Conservation (phyloP, 345 rosid genomes). For the Gossypium turneri region DNA sequence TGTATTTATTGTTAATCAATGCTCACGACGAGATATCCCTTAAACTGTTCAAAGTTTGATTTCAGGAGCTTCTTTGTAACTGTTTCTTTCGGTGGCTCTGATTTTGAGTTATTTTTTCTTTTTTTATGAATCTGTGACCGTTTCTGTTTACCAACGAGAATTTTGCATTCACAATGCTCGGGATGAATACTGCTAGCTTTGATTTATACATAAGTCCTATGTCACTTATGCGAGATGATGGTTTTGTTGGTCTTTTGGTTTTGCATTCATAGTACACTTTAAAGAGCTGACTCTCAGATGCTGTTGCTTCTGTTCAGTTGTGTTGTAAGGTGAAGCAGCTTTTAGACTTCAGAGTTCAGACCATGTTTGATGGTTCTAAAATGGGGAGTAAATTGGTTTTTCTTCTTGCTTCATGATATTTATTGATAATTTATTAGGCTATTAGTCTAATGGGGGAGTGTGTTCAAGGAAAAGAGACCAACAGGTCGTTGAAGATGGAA, state of each 20-base stretch:
- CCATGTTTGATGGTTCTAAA: constrained; percentile 8
- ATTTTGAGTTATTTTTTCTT: neutral
- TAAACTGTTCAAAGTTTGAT: neutral
- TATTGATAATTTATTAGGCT: neutral
- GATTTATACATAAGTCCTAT: neutral
- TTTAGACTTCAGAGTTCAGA: constrained; percentile 1
- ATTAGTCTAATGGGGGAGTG: constrained; percentile 24
- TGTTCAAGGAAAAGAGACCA: constrained; percentile 30
- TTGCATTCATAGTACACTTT: neutral
- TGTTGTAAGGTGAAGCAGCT: neutral
- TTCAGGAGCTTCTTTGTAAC: neutral
- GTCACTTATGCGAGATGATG: neutral
- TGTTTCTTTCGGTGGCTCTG: neutral
- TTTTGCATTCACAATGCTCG: neutral
- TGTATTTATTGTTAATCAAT: neutral
- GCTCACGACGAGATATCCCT: neutral
- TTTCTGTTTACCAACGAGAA: neutral
- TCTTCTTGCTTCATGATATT: constrained; percentile 7
- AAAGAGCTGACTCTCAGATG: neutral
- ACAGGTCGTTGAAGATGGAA: constrained; percentile 22
- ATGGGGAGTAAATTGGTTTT: neutral
- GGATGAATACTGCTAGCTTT: neutral
- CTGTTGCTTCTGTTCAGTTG: constrained; percentile 6
- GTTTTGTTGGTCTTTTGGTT: neutral
- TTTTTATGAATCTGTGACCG: neutral